These are phyloP conservation scores for Fraxinus velutina DNA, from an alignment of 305 asterid genomes.

Conservation along the genomic window DNA sequence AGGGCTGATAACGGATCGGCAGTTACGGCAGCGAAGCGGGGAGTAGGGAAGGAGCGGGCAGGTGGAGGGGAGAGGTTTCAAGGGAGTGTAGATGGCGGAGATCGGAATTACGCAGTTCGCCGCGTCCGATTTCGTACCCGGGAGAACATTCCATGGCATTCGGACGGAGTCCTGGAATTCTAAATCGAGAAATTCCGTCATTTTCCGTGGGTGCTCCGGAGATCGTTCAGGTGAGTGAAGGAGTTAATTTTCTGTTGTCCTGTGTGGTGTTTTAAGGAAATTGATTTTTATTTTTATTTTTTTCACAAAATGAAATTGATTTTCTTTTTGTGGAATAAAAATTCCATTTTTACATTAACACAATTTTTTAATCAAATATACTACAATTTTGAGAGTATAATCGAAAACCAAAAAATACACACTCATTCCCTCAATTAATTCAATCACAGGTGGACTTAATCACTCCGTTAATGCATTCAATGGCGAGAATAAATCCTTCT, in stretches of 20 bases:
- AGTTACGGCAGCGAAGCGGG: conserved; percentile 87
- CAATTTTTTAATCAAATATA: too few species aligned
- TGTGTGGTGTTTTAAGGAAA: background rate
- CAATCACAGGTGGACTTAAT: too few species aligned
- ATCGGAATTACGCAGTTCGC: conserved; percentile 49
- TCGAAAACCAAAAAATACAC: too few species aligned
- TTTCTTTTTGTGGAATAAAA: too few species aligned
- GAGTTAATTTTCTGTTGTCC: background rate
- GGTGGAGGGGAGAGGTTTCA: conserved; percentile 68
- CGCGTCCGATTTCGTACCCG: conserved; percentile 57
- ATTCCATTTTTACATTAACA: too few species aligned
- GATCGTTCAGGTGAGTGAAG: background rate
- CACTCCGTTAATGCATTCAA: too few species aligned
- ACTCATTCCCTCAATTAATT: too few species aligned
- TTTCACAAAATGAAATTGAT: too few species aligned
- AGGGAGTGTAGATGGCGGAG: conserved; percentile 65
- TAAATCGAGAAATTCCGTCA: conserved; percentile 47
- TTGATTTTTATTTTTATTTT: background rate
- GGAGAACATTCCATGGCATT: conserved; percentile 59
- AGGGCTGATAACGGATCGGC: conserved; percentile 94
- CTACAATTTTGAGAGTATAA: too few species aligned
- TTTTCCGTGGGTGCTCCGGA: background rate
- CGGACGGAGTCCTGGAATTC: conserved; percentile 49
- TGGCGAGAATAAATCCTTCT: too few species aligned
- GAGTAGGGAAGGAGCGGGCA: conserved; percentile 67